phyloP scores from a whole-genome alignment of 2,329 filamentous ascomycete genomes.

The Fusarium sp. region DNA sequence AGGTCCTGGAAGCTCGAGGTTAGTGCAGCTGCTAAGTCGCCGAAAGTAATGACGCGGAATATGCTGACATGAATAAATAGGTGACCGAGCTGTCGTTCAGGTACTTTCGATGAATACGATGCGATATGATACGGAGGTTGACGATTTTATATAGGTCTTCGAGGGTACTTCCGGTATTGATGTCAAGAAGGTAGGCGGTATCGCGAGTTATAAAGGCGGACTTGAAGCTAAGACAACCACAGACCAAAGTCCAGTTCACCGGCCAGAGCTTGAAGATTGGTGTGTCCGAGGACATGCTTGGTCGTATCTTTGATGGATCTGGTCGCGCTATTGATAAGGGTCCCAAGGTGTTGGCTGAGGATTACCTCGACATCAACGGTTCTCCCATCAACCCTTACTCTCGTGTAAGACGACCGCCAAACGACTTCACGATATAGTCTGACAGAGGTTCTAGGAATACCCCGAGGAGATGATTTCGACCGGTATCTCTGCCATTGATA shows the following conservation, averaged over 20 bases:
- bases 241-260: constrained; percentile 98
- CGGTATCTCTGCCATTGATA: constrained; percentile 98
- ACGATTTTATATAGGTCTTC: constrained; percentile 75
- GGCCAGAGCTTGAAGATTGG: constrained; percentile 98
- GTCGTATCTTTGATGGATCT: constrained; percentile 98
- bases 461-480: constrained; percentile 99
- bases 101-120: constrained; percentile 60
- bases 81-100: constrained; percentile 94
- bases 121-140: constrained; percentile 34
- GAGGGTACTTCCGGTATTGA: constrained; percentile 97
- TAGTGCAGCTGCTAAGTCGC: constrained; percentile 41
- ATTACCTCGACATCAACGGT: constrained; percentile 99
- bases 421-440: background rate
- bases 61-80: constrained; percentile 58
- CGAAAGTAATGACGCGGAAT: constrained; percentile 18
- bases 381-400: constrained; percentile 99
- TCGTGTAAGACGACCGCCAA: constrained; percentile 69
- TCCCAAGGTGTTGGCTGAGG: constrained; percentile 96
- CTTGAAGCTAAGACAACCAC: constrained; percentile 44
- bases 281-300: constrained; percentile 99
- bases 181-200: constrained; percentile 87
- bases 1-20: constrained; percentile 98
- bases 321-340: constrained; percentile 99
- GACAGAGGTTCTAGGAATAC: constrained; percentile 74
- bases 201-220: constrained; percentile 6